Evolutionary conservation across 1,139 yeast species (phyloP).

Genomic region (Wickerhamiella infanticola): DNA sequence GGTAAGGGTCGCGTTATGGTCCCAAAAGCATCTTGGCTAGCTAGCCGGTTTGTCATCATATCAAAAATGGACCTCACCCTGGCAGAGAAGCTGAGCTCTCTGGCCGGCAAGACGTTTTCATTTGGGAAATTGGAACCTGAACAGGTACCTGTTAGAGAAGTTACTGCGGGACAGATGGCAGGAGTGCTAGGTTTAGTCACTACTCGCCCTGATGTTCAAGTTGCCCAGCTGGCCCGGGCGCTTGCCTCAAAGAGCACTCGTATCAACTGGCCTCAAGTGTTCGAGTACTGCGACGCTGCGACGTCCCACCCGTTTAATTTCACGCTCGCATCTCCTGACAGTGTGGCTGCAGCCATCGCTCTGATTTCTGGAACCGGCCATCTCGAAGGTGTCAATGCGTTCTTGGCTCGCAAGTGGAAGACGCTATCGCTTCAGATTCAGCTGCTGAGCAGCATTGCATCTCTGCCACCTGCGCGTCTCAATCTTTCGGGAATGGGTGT

Average conservation of each 20-base stretch:
- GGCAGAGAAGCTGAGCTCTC: slow-evolving; percentile 8
- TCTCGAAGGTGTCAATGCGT: slow-evolving; percentile 6
- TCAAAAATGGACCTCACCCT: slow-evolving; percentile 7
- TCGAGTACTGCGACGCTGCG: neutral
- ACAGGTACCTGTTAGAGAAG: slow-evolving; percentile 6
- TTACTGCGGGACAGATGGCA: slow-evolving; percentile 7
- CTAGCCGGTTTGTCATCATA: neutral
- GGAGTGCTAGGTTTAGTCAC: slow-evolving; percentile 7
- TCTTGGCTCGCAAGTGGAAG: slow-evolving; percentile 13
- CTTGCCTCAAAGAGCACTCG: slow-evolving; percentile 6
- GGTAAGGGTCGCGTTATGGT: neutral
- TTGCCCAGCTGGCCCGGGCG: slow-evolving; percentile 5
- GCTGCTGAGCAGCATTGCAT: slow-evolving; percentile 12
- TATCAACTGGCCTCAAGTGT: slow-evolving; percentile 5
- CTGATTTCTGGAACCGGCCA: slow-evolving; percentile 3
- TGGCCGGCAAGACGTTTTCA: slow-evolving; percentile 8
- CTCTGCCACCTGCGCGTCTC: slow-evolving; percentile 13
- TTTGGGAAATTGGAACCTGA: slow-evolving; percentile 7
- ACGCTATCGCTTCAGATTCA: slow-evolving; percentile 16
- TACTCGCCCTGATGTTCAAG: slow-evolving; percentile 7
- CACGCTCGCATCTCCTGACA: slow-evolving; percentile 2
- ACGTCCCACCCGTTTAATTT: neutral
- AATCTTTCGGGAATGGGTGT: slow-evolving; percentile 12
- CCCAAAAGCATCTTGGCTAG: neutral
- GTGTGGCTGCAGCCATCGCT: slow-evolving; percentile 4